Base-by-base conservation (phyloP, 257 asterid genomes). In the Apocynum venetum region DNA sequence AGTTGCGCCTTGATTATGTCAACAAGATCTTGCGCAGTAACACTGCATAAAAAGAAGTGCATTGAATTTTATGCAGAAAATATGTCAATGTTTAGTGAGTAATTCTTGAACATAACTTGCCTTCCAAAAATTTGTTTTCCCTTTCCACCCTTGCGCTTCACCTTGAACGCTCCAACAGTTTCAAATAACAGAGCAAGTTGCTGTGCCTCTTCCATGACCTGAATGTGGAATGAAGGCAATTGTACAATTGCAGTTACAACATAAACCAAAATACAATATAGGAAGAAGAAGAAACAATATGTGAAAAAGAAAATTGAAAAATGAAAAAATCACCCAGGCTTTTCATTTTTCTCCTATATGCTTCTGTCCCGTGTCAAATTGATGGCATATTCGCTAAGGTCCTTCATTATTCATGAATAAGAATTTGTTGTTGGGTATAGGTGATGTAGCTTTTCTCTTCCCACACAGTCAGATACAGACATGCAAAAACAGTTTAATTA, bases 111-210 rank as follows among this genome's bases (percentile, higher is more conserved):
- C 65, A 6, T 49, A 73, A 82, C 86, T 83, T 80, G 88, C 99
- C 82, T 88, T 88, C 98, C 99, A 64, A 96, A 96, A 64, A 96
- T 96, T 83, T 87, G 97, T 80, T 96, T 96, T 73, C 98, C 98
- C 83, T 96, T 89, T 73, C 98, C 99, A 36, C 97, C 97, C 86
- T 93, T 96, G 64, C 99, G 94, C 88, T 95, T 96, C 88, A 96
- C 98, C 89, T 93, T 96, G 87, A 96, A 96, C 79, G 94, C 98
- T 78, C 99, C 99, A 66, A 93, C 97, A 63, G 98, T 96, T 89
- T 96, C 96, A 63, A 96, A 91, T 80, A 90, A 80, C 53, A 67
- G 76, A 53, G 99, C 99, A 59, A 96, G 98, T 87, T 96, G 98
- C 5, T 69, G 92, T 44, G 99, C 99, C 85, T 96, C 99, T 73